These are phyloP conservation scores for Gynandropsis gynandra DNA, from an alignment of 345 rosid species.

Conservation along the genomic window DNA sequence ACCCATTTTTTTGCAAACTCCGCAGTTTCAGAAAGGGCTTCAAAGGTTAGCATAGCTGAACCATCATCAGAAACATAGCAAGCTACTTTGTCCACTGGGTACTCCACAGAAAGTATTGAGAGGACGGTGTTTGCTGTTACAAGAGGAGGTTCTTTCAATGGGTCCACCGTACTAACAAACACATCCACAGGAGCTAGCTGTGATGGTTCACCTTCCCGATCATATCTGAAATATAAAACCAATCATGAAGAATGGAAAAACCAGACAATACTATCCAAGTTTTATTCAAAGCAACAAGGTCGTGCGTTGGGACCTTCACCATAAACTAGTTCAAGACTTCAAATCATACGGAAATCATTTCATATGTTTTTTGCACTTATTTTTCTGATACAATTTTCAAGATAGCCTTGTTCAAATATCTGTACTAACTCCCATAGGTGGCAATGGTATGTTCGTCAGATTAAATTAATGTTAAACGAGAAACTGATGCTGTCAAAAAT, in stretches of 20 bases:
- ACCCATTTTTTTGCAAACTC: slow-evolving; percentile 99
- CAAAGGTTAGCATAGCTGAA: slow-evolving; percentile 97
- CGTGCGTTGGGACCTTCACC: slow-evolving; percentile 1
- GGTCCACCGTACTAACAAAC: slow-evolving; percentile 99
- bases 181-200: slow-evolving; percentile 90
- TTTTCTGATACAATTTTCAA: not conserved
- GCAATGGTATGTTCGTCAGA: not conserved
- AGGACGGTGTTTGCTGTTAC: slow-evolving; percentile 95
- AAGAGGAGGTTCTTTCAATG: slow-evolving; percentile 96
- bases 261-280: slow-evolving; percentile 1
- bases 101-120: slow-evolving; percentile 96
- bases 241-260: slow-evolving; percentile 8
- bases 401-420: not conserved
- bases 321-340: slow-evolving; percentile 10
- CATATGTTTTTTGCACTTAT: not conserved
- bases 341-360: not conserved
- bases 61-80: slow-evolving; percentile 99
- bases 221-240: slow-evolving; percentile 53
- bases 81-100: slow-evolving; percentile 97
- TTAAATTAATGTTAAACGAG: slow-evolving; percentile 1
- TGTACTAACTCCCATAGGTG: not conserved
- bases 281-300: slow-evolving; percentile 5
- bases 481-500: slow-evolving; percentile 2
- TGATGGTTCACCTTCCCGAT: slow-evolving; percentile 96
- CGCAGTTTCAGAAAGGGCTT: slow-evolving; percentile 96